Conservation (phyloP, 176 grass and related monocot genomes). For the Triticum timopheevii region DNA sequence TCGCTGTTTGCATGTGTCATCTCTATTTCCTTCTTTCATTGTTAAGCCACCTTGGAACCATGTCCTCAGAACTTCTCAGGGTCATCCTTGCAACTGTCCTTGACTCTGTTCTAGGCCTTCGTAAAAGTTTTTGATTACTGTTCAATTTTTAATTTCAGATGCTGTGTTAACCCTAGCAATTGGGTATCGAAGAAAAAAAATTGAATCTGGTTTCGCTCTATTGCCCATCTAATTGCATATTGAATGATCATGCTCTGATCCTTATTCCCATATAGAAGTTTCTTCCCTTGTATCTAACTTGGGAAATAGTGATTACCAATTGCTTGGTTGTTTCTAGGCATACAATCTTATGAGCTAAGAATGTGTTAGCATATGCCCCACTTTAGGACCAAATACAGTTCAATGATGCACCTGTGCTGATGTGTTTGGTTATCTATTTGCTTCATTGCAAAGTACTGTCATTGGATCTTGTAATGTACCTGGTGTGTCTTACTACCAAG, state of each 20-base stretch:
- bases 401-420: not conserved
- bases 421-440: conserved; percentile 1
- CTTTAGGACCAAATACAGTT: not conserved
- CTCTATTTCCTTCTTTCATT: not conserved
- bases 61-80: not conserved
- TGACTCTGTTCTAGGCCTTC: not conserved
- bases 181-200: not conserved
- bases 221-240: conserved; percentile 8
- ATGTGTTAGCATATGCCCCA: not conserved
- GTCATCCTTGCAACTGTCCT: not conserved
- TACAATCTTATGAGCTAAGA: not conserved
- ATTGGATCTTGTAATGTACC: conserved; percentile 3
- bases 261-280: not conserved
- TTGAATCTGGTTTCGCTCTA: not conserved
- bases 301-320: not conserved
- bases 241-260: not conserved
- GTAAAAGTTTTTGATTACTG: not conserved
- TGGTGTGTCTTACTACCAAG: conserved; percentile 1
- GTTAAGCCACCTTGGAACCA: not conserved
- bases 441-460: not conserved
- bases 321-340: conserved; percentile 11
- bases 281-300: not conserved
- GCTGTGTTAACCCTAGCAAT: not conserved
- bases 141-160: not conserved
- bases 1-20: not conserved